Base-by-base conservation (phyloP, 352 stramenopile species). In the Pythium sukuiense region DNA sequence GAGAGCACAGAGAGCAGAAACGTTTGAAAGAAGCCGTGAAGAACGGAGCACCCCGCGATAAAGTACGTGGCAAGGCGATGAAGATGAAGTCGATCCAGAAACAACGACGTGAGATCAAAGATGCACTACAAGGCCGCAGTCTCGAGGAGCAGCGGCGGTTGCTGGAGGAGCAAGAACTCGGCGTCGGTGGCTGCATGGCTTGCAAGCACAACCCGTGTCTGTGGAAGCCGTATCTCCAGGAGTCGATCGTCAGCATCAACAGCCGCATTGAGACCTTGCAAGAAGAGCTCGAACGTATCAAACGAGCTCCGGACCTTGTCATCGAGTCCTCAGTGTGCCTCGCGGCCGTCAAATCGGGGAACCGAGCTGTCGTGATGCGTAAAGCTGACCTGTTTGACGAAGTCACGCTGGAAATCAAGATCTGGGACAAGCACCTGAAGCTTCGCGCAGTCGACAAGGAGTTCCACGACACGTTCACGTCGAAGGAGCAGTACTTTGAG, bases 381-480 rank as follows among this genome's bases (percentile, higher is more conserved):
- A 87, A 85, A 57, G 73, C 59, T 11, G 86, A 94, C 32, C 67
- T 94, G 16, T 88, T 94, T 60, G 77, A 90, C 35, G 84, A 94
- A 53, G 59, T 93, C 24, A 92, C 84, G 6, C 26, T 73, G 9
- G 86, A 93, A 52, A 64, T 80, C 52, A 90, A 87, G 65, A 73
- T 78, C 12, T 93, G 82, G 84, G 80, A 87, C 32, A 79, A 85
- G 49, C 79, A 93, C 46, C 30, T 93, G 58, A 71, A 74, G 3
- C 74, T 97, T 6, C 83, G 85, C 5, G 79, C 67, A 1, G 81
- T 98, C n/a, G 95, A 98, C 62, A 71, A 81, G 20, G 95, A 98
- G 59, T 86, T 98, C n/a, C 95, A 98, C 64, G 74, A 84, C 41
- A 95, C 89, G 14, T 98, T 96, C 67, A 74, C 78, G 13, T 86